phyloP scores from a whole-genome alignment of 805 yeast species.

The Ogataea ramenticola region DNA sequence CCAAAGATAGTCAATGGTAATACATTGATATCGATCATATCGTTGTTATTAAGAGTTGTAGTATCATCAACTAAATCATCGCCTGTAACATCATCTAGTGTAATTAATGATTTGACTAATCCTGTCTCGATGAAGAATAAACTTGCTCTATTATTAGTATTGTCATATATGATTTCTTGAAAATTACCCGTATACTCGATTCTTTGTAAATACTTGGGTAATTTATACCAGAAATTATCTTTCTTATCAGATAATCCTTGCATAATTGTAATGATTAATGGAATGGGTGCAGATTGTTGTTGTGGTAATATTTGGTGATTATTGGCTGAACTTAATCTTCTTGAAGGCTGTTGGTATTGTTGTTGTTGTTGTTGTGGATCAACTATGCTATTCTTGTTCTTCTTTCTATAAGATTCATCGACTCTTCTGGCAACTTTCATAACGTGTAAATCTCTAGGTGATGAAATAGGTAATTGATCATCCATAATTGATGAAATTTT shows the following conservation, averaged over 20 bases:
- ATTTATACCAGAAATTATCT: slow-evolving; percentile 54
- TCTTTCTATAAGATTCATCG: slow-evolving; percentile 29
- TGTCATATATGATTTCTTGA: slow-evolving; percentile 39
- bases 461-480: slow-evolving; percentile 24
- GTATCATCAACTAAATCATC: slow-evolving; percentile 9
- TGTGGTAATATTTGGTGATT: slow-evolving; percentile 23
- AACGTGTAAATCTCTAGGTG: slow-evolving; percentile 48
- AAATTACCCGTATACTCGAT: slow-evolving; percentile 6
- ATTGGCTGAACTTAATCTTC: background rate
- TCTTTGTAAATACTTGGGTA: slow-evolving; percentile 50
- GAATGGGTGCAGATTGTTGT: slow-evolving; percentile 36
- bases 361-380: slow-evolving; percentile 1
- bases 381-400: slow-evolving; percentile 8
- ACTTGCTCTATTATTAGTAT: slow-evolving; percentile 37
- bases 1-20: slow-evolving; percentile 76
- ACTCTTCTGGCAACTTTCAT: slow-evolving; percentile 44
- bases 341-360: background rate
- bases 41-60: slow-evolving; percentile 23
- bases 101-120: slow-evolving; percentile 41
- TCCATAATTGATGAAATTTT: background rate
- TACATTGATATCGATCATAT: slow-evolving; percentile 27
- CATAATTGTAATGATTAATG: slow-evolving; percentile 57
- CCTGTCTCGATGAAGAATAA: slow-evolving; percentile 48
- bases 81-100: slow-evolving; percentile 29
- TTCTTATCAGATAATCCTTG: slow-evolving; percentile 46